A percentile compares a stretch with the other conserved stretches of the same genome.
Evolutionary conservation across 2,329 filamentous ascomycete genomes (phyloP).

Genomic region (Aureobasidium mangrovei): DNA sequence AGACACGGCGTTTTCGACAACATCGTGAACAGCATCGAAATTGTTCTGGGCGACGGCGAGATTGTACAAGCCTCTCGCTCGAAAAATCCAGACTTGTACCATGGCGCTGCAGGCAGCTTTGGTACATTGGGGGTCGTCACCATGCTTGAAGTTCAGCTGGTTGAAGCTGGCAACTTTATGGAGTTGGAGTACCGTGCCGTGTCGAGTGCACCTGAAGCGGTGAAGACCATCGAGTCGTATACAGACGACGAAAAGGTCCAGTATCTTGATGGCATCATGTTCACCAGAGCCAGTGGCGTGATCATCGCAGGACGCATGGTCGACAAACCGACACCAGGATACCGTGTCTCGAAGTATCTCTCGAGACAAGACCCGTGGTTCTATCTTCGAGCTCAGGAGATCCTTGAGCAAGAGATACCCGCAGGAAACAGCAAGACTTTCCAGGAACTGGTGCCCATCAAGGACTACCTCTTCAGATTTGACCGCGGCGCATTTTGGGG

Average conservation of each 20-base stretch:
- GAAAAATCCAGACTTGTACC: conserved; percentile 47
- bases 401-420: conserved; percentile 2
- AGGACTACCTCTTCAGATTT: conserved; percentile 52
- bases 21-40: conserved; percentile 53
- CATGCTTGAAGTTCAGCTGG: conserved; percentile 49
- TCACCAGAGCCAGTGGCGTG: conserved; percentile 45
- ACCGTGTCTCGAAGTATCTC: conserved; percentile 42
- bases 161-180: conserved; percentile 48
- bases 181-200: conserved; percentile 53
- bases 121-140: conserved; percentile 56
- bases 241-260: conserved; percentile 40
- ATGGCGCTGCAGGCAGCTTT: conserved; percentile 50
- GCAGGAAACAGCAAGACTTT: not conserved
- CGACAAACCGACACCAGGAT: conserved; percentile 20
- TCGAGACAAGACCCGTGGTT: conserved; percentile 61
- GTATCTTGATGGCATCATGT: conserved; percentile 64
- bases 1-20: conserved; percentile 58
- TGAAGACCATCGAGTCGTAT: conserved; percentile 41
- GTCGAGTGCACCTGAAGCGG: conserved; percentile 40
- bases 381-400: conserved; percentile 56
- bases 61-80: conserved; percentile 40
- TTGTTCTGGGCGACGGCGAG: conserved; percentile 52
- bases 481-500: conserved; percentile 60
- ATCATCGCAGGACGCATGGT: conserved; percentile 52
- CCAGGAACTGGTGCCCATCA: conserved; percentile 37